These are phyloP conservation scores for Hericium erinaceus DNA, from an alignment of 768 basidiomycete genomes.

Conservation along the genomic window DNA sequence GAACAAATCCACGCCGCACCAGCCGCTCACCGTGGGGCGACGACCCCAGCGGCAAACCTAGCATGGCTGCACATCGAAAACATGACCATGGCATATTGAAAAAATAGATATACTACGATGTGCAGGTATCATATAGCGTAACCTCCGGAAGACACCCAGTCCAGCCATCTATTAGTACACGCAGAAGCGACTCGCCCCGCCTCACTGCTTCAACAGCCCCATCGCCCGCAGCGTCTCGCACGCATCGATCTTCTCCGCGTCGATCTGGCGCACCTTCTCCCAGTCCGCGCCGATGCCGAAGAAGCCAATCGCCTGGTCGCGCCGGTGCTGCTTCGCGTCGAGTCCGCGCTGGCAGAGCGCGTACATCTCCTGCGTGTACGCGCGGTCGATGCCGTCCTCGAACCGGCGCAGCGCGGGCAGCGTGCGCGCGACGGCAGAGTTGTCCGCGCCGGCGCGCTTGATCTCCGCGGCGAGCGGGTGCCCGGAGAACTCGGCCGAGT, in stretches of 20 bases:
- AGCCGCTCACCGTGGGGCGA: background rate
- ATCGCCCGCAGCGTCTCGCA: constrained; percentile 71
- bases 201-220: constrained; percentile 35
- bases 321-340: constrained; percentile 57
- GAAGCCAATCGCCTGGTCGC: constrained; percentile 73
- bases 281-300: constrained; percentile 92
- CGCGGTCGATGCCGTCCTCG: constrained; percentile 67
- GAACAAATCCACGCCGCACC: background rate
- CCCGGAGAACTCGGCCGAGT: constrained; percentile 61
- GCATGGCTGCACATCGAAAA: background rate
- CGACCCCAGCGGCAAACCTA: background rate
- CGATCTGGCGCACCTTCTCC: constrained; percentile 74
- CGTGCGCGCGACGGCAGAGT: constrained; percentile 4
- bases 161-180: background rate
- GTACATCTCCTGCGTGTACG: constrained; percentile 64
- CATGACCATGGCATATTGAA: background rate
- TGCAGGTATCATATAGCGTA: background rate
- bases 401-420: constrained; percentile 44
- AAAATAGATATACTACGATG: background rate
- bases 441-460: constrained; percentile 28
- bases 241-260: constrained; percentile 57
- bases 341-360: constrained; percentile 60
- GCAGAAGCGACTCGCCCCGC: background rate
- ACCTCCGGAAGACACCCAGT: background rate
- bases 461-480: constrained; percentile 76